These are phyloP conservation scores for Macrocybe gigantea DNA, from an alignment of 768 basidiomycete genomes.

Conservation along the genomic window DNA sequence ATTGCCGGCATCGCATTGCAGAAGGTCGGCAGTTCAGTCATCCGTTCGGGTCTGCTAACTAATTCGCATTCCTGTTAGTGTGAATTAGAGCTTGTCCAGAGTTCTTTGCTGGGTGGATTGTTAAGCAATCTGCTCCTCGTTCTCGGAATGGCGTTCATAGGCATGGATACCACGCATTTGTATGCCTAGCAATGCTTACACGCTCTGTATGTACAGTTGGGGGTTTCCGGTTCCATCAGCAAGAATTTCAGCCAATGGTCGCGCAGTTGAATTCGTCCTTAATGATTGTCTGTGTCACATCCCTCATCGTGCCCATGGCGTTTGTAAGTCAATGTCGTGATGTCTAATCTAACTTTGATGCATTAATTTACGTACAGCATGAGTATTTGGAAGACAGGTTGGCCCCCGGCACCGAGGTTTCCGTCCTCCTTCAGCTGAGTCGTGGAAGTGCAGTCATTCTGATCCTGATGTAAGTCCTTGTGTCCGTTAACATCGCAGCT, in stretches of 20 bases:
- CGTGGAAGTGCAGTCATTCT: conserved; percentile 43
- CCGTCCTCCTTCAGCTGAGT: conserved; percentile 37
- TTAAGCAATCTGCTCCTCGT: conserved; percentile 76
- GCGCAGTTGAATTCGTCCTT: conserved; percentile 64
- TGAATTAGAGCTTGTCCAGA: conserved; percentile 48
- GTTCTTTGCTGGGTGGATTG: conserved; percentile 44
- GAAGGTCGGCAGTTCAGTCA: conserved; percentile 20
- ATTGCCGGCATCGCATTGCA: conserved; percentile 39
- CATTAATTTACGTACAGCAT: conserved; percentile 18
- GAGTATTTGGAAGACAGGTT: conserved; percentile 29
- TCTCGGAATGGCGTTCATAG: conserved; percentile 75
- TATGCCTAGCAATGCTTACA: background rate
- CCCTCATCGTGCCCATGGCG: conserved; percentile 61
- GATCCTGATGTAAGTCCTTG: conserved; percentile 31
- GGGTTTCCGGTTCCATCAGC: conserved; percentile 44
- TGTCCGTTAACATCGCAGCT: background rate
- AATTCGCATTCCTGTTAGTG: conserved; percentile 22
- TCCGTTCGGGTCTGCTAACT: conserved; percentile 5
- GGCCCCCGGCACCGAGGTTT: conserved; percentile 27
- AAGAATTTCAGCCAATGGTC: conserved; percentile 48
- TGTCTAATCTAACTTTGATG: conserved; percentile 10
- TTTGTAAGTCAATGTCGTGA: conserved; percentile 29
- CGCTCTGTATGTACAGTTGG: conserved; percentile 22
- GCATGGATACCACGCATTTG: conserved; percentile 55
- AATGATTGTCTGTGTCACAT: conserved; percentile 64